Base-by-base conservation (phyloP, 1,284 basidiomycete genomes). In the Gymnopus androsaceus region DNA sequence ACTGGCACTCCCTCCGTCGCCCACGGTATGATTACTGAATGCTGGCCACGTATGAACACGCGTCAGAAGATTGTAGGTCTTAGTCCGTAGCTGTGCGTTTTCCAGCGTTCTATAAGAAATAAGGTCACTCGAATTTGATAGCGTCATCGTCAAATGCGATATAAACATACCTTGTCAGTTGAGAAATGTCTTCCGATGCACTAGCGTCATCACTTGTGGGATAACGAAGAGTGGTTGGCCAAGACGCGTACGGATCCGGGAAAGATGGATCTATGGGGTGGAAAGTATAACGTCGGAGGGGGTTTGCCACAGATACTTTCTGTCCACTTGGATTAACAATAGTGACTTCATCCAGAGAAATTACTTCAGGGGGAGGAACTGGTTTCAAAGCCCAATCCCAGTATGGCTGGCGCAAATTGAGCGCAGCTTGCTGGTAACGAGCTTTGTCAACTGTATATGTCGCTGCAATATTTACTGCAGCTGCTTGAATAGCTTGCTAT, bases 311-410 rank as follows among this genome's bases (percentile, higher is more conserved):
- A 1, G 57, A 50, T 11, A 58, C 61, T 49, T 54, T 64, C 40
- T 60, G 58, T 9, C 79, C 79, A 44, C 74, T 63, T 7, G 73
- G 70, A 5, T 65, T 65, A 42, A 68, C 70, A 59, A 81, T 78
- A 2, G 63, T 64, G 36, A 81, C 72, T 14, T 67, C 60, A 36
- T 67, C 63, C 34, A 69, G 53, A 1, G 68, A 67, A 51, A 78
- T 77, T 41, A 80, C 74, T 57, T 77, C 67, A 4, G 69, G 65
- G 2, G 80, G 79, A 21, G 76, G 79, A 6, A 77, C 63, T 1
- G 71, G 45, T 38, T 76, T 76, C 3, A 44, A 57, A 1, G 80
- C 79, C 80, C 80, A 82, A 60, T 82, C 80, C 79, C 79, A 81
- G 65, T 72, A 81, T 0, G 79, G 79, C 45, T 72, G 69, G 27